Conservation (phyloP, 495 filamentous ascomycete species). For the Friedmanniomyces endolithicus region DNA sequence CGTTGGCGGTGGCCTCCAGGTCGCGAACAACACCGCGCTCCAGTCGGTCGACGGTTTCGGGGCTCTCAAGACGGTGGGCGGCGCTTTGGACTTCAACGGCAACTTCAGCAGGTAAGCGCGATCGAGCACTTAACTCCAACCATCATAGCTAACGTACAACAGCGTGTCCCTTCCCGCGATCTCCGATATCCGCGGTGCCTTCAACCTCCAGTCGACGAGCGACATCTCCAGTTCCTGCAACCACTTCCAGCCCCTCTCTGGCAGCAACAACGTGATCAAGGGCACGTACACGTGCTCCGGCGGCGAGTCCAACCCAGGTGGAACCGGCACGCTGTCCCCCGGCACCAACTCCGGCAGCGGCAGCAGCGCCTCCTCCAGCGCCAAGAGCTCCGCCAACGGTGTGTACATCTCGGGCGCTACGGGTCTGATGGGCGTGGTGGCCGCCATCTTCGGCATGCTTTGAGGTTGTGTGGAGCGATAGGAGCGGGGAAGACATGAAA, state of each 20-base stretch:
- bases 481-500: neutral
- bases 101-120: constrained; percentile 65
- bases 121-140: too few relatives aligned
- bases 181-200: constrained; percentile 66
- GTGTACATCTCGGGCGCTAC: constrained; percentile 25
- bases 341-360: constrained; percentile 16
- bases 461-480: constrained; percentile 1
- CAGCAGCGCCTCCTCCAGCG: neutral
- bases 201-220: constrained; percentile 67
- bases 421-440: constrained; percentile 28
- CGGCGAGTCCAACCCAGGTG: constrained; percentile 24
- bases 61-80: constrained; percentile 53
- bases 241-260: constrained; percentile 43
- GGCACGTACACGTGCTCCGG: constrained; percentile 34
- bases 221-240: constrained; percentile 26
- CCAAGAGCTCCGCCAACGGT: constrained; percentile 21
- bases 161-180: constrained; percentile 61
- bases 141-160: constrained; percentile 13
- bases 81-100: constrained; percentile 82
- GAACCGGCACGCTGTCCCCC: constrained; percentile 15
- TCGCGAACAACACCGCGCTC: constrained; percentile 79
- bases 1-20: constrained; percentile 64
- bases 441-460: constrained; percentile 30
- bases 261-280: constrained; percentile 29
- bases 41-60: constrained; percentile 50